Percentiles rank a stretch among this genome's conserved stretches.
phyloP scores from a whole-genome alignment of 192 early-diverging fungal species.

The Nowakowskiella sp. region DNA sequence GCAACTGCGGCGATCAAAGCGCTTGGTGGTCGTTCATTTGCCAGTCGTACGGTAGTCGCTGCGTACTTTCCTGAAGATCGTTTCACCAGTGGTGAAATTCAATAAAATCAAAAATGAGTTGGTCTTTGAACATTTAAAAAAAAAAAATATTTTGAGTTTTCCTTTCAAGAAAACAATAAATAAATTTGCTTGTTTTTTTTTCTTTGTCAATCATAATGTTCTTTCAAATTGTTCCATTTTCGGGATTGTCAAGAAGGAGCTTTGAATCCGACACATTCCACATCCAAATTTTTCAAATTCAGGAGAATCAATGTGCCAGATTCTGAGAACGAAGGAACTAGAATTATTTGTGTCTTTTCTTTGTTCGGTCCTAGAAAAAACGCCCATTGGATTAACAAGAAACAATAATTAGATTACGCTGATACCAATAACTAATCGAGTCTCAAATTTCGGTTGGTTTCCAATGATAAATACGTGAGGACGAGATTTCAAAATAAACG shows the following conservation, averaged over 20 bases:
- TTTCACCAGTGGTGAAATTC: slow-evolving; percentile 56
- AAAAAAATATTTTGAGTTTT: background rate
- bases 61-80: slow-evolving; percentile 70
- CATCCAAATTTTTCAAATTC: slow-evolving; percentile 66
- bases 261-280: too few species aligned
- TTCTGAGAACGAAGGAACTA: slow-evolving; percentile 68
- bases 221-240: too few species aligned
- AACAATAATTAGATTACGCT: background rate
- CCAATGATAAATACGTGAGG: slow-evolving; percentile 90
- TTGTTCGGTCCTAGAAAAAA: slow-evolving; percentile 36
- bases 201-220: too few species aligned
- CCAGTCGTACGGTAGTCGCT: slow-evolving; percentile 84
- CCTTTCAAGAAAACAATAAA: background rate
- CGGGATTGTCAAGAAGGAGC: too few species aligned
- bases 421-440: slow-evolving; percentile 28
- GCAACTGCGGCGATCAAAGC: slow-evolving; percentile 63
- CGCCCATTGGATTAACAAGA: slow-evolving; percentile 5
- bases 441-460: slow-evolving; percentile 71
- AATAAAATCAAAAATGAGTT: too few species aligned
- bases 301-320: slow-evolving; percentile 67
- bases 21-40: slow-evolving; percentile 88
- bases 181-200: background rate
- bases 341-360: slow-evolving; percentile 57
- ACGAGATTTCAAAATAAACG: slow-evolving; percentile 65
- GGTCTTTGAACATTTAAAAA: too few species aligned